Base-by-base conservation (phyloP, 140 eudicot genomes). In the Stevia rebaudiana region DNA sequence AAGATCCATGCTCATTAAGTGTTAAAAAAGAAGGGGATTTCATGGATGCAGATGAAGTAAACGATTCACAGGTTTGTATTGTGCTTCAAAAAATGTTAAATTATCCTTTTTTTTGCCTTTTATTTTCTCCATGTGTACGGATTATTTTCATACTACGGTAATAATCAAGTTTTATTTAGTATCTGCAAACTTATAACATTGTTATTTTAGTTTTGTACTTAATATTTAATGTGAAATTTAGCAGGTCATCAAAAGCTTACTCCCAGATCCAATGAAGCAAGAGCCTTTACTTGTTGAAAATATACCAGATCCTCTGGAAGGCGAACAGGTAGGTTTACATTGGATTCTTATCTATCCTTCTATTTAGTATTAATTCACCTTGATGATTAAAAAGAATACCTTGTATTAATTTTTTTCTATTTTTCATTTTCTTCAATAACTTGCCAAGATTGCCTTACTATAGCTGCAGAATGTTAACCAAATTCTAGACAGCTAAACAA, bases 261-360 rank as follows among this genome's bases (percentile, higher is more conserved):
- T 59, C 30, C 88, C 97, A 46, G 95, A 94, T 81, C 86, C 94
- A 31, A 47, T 84, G 84, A 86, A 88, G 77, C 95, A 88, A 83
- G 97, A 94, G 72, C 90, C 86, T 62, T 78, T 88, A 66, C 83
- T 86, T 63, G 88, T 83, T 61, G 99, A 94, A 77, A 94, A 88
- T 60, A 24, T 74, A 53, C 94, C 94, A 13, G 94, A 94, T 80
- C 90, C 92, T 37, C 82, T 94, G 59, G 88, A 94, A 28, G 99
- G 99, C 16, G 99, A 94, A 72, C 99, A 94, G 99, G 99, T 88
- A 72, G 6, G 8, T 22, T 39, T 17, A 28, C 23, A 17, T 7
- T 24, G 2, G 25, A 54, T 30, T 65, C 15, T n/a, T 12, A 4
- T 41, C 70, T n/a, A 0, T 17, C 24, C 11, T 56, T 46, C 3